A percentile compares a stretch with the other conserved stretches of the same genome.
phyloP scores from a whole-genome alignment of 106 monocot genomes.

The Phalaenopsis aphrodite region DNA sequence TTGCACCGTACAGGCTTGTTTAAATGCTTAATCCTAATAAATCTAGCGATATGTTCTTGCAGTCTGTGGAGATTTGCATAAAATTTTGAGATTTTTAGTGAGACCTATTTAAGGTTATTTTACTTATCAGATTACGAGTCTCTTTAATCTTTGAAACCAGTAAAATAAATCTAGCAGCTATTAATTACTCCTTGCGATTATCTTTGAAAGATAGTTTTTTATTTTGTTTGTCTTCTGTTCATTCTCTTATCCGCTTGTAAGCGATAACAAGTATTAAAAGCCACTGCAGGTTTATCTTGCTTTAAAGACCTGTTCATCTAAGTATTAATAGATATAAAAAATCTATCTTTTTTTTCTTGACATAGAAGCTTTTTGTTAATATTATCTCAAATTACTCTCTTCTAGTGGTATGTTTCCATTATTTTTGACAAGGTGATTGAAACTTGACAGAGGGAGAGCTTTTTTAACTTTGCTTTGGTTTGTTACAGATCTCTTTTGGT shows the following conservation, averaged over 20 bases:
- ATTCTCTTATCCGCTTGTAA: not conserved
- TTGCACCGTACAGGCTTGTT: not conserved
- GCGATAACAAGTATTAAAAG: not conserved
- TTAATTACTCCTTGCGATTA: not conserved
- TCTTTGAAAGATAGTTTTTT: not conserved
- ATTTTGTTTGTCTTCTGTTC: not conserved
- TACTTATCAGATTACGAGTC: not conserved
- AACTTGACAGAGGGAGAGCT: not conserved
- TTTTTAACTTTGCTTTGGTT: not conserved
- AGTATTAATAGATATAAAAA: not conserved
- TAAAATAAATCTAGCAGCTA: not conserved
- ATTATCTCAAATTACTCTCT: not conserved
- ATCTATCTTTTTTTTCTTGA: not conserved
- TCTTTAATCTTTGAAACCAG: not conserved
- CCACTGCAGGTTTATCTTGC: not conserved
- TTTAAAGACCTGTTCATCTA: not conserved
- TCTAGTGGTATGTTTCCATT: not conserved
- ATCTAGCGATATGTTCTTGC: not conserved
- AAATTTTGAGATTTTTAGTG: not conserved
- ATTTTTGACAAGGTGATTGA: not conserved
- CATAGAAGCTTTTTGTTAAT: not conserved
- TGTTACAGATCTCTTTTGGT: slow-evolving; percentile 3
- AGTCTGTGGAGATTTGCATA: not conserved
- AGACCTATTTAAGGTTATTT: not conserved
- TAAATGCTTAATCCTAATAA: not conserved